These are phyloP conservation scores for Colletotrichum paranaense DNA, from an alignment of 2,329 filamentous ascomycete species.

Conservation along the genomic window DNA sequence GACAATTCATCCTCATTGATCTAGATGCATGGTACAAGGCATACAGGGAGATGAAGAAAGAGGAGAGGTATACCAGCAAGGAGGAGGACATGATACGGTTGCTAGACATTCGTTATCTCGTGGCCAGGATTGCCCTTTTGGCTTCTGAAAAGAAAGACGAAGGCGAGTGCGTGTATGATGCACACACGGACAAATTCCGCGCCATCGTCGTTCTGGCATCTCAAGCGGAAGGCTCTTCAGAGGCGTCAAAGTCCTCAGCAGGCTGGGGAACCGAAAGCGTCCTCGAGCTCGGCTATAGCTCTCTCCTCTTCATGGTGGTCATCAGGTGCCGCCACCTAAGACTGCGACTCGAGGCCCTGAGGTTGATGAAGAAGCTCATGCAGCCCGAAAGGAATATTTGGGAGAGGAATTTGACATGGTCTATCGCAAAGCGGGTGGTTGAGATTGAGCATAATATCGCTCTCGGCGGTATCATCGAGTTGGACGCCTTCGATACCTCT, in stretches of 20 bases:
- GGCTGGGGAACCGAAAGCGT: neutral
- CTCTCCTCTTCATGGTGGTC: neutral
- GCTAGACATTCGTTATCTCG: constrained; percentile 1
- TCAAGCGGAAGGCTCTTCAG: neutral
- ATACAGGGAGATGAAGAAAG: neutral
- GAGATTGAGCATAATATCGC: constrained; percentile 43
- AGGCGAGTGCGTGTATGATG: constrained; percentile 43
- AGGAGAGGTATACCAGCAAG: neutral
- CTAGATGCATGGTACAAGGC: constrained; percentile 1
- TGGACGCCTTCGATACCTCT: neutral
- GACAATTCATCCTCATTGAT: neutral
- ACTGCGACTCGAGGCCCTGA: neutral
- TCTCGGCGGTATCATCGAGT: neutral
- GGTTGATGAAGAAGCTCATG: constrained; percentile 12
- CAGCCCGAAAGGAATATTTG: constrained; percentile 52
- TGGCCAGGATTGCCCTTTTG: neutral
- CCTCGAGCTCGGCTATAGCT: constrained; percentile 1
- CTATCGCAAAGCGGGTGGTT: constrained; percentile 47
- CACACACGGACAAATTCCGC: constrained; percentile 41
- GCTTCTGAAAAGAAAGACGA: neutral
- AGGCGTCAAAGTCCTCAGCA: neutral
- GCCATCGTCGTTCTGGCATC: neutral
- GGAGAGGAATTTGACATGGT: constrained; percentile 44
- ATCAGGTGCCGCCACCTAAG: constrained; percentile 9
- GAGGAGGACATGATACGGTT: neutral